Evolutionary conservation across 768 basidiomycete species (phyloP).

Genomic region (Leccinellum rugosiceps): DNA sequence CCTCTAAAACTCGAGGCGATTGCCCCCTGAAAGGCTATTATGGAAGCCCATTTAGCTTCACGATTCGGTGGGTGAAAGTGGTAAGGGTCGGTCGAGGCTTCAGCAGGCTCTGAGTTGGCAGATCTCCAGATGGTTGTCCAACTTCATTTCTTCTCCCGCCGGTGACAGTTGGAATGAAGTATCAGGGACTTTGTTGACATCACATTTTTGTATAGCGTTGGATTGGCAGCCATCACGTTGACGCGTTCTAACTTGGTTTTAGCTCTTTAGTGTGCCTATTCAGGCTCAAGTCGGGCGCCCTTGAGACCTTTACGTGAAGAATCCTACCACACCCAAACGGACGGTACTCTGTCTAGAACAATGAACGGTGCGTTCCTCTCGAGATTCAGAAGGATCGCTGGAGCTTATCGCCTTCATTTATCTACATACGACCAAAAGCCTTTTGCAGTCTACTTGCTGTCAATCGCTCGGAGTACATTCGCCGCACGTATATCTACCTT

Average conservation of each 20-base stretch:
- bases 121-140: constrained; percentile 18
- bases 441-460: constrained; percentile 12
- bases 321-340: constrained; percentile 10
- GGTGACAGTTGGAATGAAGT: constrained; percentile 15
- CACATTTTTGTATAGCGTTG: constrained; percentile 14
- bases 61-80: constrained; percentile 11
- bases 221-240: constrained; percentile 22
- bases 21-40: constrained; percentile 20
- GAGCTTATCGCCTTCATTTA: constrained; percentile 26
- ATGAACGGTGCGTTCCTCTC: constrained; percentile 8
- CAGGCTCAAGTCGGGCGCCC: constrained; percentile 7
- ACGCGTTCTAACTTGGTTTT: constrained; percentile 25
- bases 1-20: constrained; percentile 14
- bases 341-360: constrained; percentile 11
- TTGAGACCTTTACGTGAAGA: constrained; percentile 21
- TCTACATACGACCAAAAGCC: constrained; percentile 17
- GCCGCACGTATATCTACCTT: constrained; percentile 24
- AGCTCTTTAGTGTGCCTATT: constrained; percentile 11
- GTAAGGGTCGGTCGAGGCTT: constrained; percentile 12
- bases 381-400: constrained; percentile 17
- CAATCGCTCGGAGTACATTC: constrained; percentile 11
- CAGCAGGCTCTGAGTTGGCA: constrained; percentile 11
- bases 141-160: constrained; percentile 26
- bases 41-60: constrained; percentile 20
- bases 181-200: constrained; percentile 24